phyloP scores from a whole-genome alignment of 192 early-diverging fungal genomes.

The Umbelopsis isabellina region DNA sequence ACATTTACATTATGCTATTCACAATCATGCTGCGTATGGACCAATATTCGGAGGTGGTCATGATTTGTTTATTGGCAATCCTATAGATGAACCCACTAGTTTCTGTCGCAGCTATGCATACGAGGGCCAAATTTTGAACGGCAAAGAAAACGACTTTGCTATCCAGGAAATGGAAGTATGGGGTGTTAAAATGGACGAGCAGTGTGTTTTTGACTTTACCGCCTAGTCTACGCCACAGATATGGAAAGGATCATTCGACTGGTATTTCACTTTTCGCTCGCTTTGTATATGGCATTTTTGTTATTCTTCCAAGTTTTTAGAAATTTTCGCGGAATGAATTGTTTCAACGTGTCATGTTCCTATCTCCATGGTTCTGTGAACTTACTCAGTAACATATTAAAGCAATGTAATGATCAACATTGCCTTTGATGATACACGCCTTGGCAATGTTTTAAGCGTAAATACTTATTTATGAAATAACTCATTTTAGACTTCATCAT shows the following conservation, averaged over 20 bases:
- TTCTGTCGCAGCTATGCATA: conserved; percentile 25
- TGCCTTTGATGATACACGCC: too few species aligned
- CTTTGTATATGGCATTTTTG: background rate
- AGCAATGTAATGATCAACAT: too few species aligned
- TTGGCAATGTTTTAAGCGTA: too few species aligned
- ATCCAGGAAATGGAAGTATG: conserved; percentile 24
- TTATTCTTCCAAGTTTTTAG: background rate
- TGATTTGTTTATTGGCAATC: conserved; percentile 18
- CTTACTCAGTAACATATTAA: too few species aligned
- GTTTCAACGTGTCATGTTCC: too few species aligned
- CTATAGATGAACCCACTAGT: conserved; percentile 22
- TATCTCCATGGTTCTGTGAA: too few species aligned
- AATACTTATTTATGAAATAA: too few species aligned
- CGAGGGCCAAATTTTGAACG: conserved; percentile 13
- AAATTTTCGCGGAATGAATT: too few species aligned
- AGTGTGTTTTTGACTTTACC: conserved; percentile 1
- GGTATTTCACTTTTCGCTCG: background rate
- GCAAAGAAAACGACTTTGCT: conserved; percentile 22
- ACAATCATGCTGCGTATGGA: conserved; percentile 26
- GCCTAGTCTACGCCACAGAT: background rate
- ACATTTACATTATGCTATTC: conserved; percentile 24
- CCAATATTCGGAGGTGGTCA: conserved; percentile 28
- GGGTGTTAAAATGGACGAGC: background rate
- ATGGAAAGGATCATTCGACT: background rate
- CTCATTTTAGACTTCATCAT: too few species aligned